Evolutionary conservation across 2,329 filamentous ascomycete species (phyloP), one percentile per base, ranked within the genome.

Genomic region (Cadophora sp.): DNA sequence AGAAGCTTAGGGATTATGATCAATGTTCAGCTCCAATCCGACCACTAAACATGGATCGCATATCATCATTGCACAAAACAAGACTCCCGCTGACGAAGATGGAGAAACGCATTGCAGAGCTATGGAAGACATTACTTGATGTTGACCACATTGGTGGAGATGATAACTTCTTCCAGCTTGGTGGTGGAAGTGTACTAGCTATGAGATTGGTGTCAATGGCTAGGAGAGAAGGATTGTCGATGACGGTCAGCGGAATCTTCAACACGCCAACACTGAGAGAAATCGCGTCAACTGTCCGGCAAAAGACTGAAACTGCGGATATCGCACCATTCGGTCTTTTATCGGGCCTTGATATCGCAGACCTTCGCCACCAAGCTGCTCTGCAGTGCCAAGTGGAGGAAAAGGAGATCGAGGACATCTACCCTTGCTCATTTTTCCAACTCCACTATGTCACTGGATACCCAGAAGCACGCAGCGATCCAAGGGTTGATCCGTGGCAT

Each of bases 121-220:
- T 64, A 6, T 64, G 62, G 62, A 53, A 63, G 24, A 34, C 19
- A 4, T 37, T 64, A 8, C 62, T 64, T 34, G 62, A 55, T 19
- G 22, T 34, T n/a, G 46, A 53, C 7, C 8, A 64, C 5, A 29
- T 64, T 43, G 62, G 50, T 5, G 50, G 26, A 1, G 48, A 43
- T 19, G 62, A 55, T n/a, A 64, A 64, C 22, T 84, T 84, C 75
- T 82, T 84, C 58, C 76, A 79, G 24, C 74, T 83, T 4, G 83
- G 83, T 9, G 83, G 83, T 26, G 81, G 84, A 60, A 84, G 82
- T 0, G 78, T 84, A 8, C 71, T 77, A 1, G 82, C 82, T 0
- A 83, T 84, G 80, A 51, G 59, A 14, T 43, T 70, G 24, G 77
- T 79, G 0, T 82, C 85, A 22, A 37, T 24, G 12, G 66, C 58